Evolutionary conservation across 768 basidiomycete species (phyloP).

Genomic region (Saitozyma sp.): DNA sequence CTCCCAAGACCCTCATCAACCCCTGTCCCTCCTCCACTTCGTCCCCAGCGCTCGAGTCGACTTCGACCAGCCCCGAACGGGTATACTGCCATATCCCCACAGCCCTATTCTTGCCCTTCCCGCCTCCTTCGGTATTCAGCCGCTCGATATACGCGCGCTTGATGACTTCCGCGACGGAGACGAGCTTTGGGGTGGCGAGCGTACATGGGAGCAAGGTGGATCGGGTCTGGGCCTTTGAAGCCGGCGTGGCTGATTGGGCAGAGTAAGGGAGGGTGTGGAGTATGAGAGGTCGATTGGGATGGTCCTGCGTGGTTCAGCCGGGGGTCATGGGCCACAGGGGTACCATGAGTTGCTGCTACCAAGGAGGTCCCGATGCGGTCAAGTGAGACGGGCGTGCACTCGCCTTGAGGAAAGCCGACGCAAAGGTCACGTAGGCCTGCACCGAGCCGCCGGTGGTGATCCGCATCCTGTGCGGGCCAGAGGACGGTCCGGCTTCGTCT

Average conservation of each 20-base stretch:
- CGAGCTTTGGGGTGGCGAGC: conserved; percentile 62
- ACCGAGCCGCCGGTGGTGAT: conserved; percentile 37
- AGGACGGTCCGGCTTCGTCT: conserved; percentile 12
- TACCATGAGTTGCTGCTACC: not conserved
- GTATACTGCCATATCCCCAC: conserved; percentile 49
- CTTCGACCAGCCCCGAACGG: conserved; percentile 19
- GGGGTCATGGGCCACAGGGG: too few species aligned
- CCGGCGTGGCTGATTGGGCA: not conserved
- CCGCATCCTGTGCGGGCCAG: conserved; percentile 31
- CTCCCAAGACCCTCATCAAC: conserved; percentile 25
- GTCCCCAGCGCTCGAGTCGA: conserved; percentile 3
- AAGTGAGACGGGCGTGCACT: not conserved
- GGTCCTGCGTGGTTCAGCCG: conserved; percentile 14
- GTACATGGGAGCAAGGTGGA: conserved; percentile 27
- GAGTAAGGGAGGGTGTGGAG: conserved; percentile 32
- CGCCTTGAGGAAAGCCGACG: conserved; percentile 27
- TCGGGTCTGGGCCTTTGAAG: conserved; percentile 2
- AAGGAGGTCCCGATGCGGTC: not conserved
- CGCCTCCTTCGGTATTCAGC: conserved; percentile 2
- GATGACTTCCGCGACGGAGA: conserved; percentile 78
- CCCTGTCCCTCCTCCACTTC: conserved; percentile 7
- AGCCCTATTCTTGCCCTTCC: conserved; percentile 21
- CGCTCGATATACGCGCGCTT: conserved; percentile 66
- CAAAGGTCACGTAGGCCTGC: conserved; percentile 30
- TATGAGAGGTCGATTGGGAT: conserved; percentile 26